Percentiles rank a stretch among this genome's conserved stretches.
Conservation (phyloP, 345 rosid genomes). For the Pseudoturritis turrita region DNA sequence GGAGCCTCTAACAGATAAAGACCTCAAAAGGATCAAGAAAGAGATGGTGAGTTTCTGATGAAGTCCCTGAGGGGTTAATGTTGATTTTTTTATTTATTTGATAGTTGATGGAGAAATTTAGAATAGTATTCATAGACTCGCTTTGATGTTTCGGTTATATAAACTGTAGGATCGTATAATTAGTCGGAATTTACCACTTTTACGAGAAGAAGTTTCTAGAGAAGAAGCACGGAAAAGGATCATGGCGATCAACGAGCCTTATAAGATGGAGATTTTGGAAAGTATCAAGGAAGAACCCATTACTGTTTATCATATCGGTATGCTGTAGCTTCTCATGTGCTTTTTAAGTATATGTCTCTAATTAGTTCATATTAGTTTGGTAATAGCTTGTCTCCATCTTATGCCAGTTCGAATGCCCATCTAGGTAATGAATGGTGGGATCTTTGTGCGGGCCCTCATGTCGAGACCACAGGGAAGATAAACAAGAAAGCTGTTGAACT, state of each 20-base stretch:
- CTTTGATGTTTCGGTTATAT: constrained; percentile 45
- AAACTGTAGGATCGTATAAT: constrained; percentile 87
- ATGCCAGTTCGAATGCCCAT: constrained; percentile 31
- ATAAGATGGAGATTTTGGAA: constrained; percentile 92
- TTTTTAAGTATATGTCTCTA: background rate
- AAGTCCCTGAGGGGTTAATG: background rate
- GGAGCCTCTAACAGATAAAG: constrained; percentile 84
- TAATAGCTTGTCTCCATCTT: constrained; percentile 25
- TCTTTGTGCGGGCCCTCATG: constrained; percentile 99
- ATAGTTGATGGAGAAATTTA: constrained; percentile 7
- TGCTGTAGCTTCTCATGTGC: constrained; percentile 10
- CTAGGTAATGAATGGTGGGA: constrained; percentile 99
- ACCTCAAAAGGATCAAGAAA: constrained; percentile 87
- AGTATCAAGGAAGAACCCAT: constrained; percentile 79
- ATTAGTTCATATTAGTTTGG: background rate
- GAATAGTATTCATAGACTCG: constrained; percentile 18
- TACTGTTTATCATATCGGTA: constrained; percentile 88
- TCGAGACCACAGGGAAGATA: constrained; percentile 79
- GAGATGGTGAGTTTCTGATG: constrained; percentile 74
- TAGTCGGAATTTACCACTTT: constrained; percentile 73
- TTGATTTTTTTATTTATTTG: background rate
- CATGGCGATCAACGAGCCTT: constrained; percentile 73
- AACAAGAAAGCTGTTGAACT: constrained; percentile 77
- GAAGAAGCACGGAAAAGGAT: constrained; percentile 83
- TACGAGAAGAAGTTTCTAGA: constrained; percentile 81